These are phyloP conservation scores for Pseudomassariella vexata DNA, from an alignment of 2,329 filamentous ascomycete genomes.

Conservation along the genomic window DNA sequence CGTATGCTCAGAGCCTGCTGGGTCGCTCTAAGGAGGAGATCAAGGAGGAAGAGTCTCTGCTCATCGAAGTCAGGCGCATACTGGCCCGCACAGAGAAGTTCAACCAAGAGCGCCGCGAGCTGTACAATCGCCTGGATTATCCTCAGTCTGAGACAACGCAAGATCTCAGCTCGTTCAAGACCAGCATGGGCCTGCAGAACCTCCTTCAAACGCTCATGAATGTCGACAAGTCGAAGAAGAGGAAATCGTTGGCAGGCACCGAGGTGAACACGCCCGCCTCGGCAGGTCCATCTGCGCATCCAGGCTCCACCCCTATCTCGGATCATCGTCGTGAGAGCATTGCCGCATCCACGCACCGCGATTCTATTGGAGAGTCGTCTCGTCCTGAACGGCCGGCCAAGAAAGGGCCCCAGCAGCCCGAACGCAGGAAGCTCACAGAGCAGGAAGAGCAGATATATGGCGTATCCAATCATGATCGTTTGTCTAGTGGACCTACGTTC, in stretches of 20 bases:
- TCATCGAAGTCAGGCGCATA: slow-evolving; percentile 89
- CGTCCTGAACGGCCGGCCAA: slow-evolving; percentile 36
- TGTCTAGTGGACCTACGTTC: slow-evolving; percentile 83
- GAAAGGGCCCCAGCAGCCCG: slow-evolving; percentile 42
- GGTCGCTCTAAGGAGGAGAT: slow-evolving; percentile 80
- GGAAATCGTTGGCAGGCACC: slow-evolving; percentile 59
- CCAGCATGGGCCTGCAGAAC: slow-evolving; percentile 71
- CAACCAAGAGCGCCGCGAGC: slow-evolving; percentile 80
- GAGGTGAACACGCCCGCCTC: slow-evolving; percentile 47
- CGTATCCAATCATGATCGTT: slow-evolving; percentile 79
- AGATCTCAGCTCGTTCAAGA: slow-evolving; percentile 73
- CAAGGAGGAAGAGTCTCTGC: slow-evolving; percentile 81
- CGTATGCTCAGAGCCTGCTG: slow-evolving; percentile 74
- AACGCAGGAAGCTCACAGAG: slow-evolving; percentile 65
- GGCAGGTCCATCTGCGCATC: slow-evolving; percentile 22
- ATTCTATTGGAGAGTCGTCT: slow-evolving; percentile 36
- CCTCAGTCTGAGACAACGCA: slow-evolving; percentile 53
- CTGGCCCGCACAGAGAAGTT: slow-evolving; percentile 79
- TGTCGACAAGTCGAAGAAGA: slow-evolving; percentile 85
- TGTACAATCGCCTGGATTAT: slow-evolving; percentile 82
- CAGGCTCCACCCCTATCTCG: slow-evolving; percentile 29
- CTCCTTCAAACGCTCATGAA: slow-evolving; percentile 78
- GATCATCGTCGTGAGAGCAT: slow-evolving; percentile 49
- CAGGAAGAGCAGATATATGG: slow-evolving; percentile 78
- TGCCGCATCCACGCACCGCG: slow-evolving; percentile 38